Evolutionary conservation across 257 asterid genomes (phyloP).

Genomic region (Parsonsia alboflavescens): DNA sequence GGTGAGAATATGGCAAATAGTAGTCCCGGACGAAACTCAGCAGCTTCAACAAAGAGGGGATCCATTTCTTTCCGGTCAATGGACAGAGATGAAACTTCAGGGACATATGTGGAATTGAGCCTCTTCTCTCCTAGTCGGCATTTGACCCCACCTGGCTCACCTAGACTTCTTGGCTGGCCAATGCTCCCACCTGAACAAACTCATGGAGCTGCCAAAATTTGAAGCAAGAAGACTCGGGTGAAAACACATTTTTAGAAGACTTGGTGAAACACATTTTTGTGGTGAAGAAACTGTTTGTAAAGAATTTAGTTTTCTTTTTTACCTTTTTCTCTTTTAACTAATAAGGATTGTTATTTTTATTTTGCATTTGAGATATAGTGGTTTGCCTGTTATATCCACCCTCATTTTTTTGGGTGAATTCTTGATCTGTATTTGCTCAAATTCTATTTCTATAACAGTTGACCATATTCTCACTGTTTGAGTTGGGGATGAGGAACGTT

Average conservation of each 20-base stretch:
- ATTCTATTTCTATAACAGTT: constrained; percentile 23
- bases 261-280: constrained; percentile 44
- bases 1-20: constrained; percentile 31
- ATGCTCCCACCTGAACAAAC: constrained; percentile 47
- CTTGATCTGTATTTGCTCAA: constrained; percentile 28
- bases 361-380: constrained; percentile 34
- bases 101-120: constrained; percentile 81
- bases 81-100: constrained; percentile 51
- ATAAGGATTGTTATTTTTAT: constrained; percentile 45
- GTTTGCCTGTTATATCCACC: constrained; percentile 51
- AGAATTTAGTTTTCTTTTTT: constrained; percentile 29
- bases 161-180: constrained; percentile 69
- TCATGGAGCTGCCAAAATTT: constrained; percentile 9
- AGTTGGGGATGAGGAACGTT: neutral
- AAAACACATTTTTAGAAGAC: constrained; percentile 34
- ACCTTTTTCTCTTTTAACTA: constrained; percentile 12
- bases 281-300: constrained; percentile 51
- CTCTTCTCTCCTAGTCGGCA: constrained; percentile 62
- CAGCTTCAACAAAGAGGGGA: constrained; percentile 43
- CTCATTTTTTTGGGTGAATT: constrained; percentile 53
- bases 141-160: constrained; percentile 62
- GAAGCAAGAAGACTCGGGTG: constrained; percentile 15
- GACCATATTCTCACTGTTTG: constrained; percentile 28
- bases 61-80: constrained; percentile 58
- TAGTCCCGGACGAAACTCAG: constrained; percentile 42